Percentiles rank a stretch among this genome's conserved stretches.
Evolutionary conservation across 2,329 filamentous ascomycete species (phyloP).

Genomic region (Westerdykella ornata): DNA sequence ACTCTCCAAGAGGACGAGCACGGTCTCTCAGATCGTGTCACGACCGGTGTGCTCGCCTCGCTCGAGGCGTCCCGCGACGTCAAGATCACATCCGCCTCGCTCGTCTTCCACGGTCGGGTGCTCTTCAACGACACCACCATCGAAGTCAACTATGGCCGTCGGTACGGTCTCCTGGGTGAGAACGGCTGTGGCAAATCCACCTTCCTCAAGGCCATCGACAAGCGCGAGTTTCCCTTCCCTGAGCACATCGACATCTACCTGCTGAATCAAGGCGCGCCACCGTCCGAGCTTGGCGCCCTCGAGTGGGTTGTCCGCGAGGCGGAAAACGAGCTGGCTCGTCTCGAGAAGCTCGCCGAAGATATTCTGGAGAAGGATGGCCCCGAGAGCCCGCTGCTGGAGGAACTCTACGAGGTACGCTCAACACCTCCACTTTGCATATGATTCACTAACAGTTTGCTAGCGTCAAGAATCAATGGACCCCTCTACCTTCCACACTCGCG

Average conservation of each 20-base stretch:
- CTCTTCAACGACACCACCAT: slow-evolving; percentile 89
- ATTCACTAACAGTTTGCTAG: slow-evolving; percentile 41
- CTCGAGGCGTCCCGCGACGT: slow-evolving; percentile 81
- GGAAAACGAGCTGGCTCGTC: slow-evolving; percentile 80
- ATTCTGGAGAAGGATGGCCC: slow-evolving; percentile 88
- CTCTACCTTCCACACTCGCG: slow-evolving; percentile 90
- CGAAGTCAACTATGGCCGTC: slow-evolving; percentile 85
- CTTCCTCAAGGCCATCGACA: slow-evolving; percentile 88
- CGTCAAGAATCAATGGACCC: slow-evolving; percentile 99
- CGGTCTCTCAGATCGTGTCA: slow-evolving; percentile 94
- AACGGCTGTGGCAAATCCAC: slow-evolving; percentile 99
- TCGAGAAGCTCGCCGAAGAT: slow-evolving; percentile 83
- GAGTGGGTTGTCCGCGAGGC: slow-evolving; percentile 97
- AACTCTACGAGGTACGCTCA: slow-evolving; percentile 81
- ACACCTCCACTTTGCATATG: neutral
- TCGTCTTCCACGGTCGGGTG: slow-evolving; percentile 97
- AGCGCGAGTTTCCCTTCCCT: slow-evolving; percentile 90
- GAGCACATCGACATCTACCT: slow-evolving; percentile 98
- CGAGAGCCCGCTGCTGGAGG: slow-evolving; percentile 81
- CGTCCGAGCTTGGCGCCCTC: slow-evolving; percentile 79
- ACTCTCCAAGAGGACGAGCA: slow-evolving; percentile 92
- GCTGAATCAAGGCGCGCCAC: slow-evolving; percentile 91
- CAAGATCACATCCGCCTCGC: slow-evolving; percentile 87
- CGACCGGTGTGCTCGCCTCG: slow-evolving; percentile 90
- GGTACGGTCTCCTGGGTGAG: slow-evolving; percentile 93